Percentiles rank a stretch among this genome's conserved stretches.
These are phyloP conservation scores for Dysphania ambrosioides DNA, from an alignment of 148 eudicot species.

Conservation along the genomic window DNA sequence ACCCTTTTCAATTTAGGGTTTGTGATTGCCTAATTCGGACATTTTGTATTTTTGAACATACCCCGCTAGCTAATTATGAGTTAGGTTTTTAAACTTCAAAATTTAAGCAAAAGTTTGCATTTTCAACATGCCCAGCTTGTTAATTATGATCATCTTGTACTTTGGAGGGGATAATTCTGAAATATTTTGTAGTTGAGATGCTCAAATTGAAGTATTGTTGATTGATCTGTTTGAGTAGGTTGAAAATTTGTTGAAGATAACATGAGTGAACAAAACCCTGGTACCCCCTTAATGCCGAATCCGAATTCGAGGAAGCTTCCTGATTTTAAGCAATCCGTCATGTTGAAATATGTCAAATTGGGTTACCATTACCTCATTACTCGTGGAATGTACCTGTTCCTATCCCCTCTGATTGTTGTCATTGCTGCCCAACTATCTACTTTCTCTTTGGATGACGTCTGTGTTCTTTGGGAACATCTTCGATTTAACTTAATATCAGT, in stretches of 20 bases:
- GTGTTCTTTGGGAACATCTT: conserved; percentile 46
- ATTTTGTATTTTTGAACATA: conserved; percentile 18
- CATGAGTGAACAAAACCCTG: conserved; percentile 38
- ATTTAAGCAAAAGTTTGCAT: conserved; percentile 14
- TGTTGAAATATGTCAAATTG: conserved; percentile 53
- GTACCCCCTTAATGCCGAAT: conserved; percentile 23
- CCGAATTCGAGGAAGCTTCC: conserved; percentile 46
- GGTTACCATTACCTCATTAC: conserved; percentile 57
- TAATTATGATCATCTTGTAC: conserved; percentile 17
- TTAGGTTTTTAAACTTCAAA: conserved; percentile 1
- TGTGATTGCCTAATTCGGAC: conserved; percentile 8
- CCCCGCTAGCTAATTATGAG: conserved; percentile 16
- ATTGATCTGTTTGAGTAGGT: conserved; percentile 5
- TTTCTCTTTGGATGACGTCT: conserved; percentile 35
- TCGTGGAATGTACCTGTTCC: conserved; percentile 46
- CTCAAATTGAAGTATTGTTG: neutral
- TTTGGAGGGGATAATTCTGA: neutral
- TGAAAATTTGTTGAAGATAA: neutral
- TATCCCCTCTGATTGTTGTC: conserved; percentile 38
- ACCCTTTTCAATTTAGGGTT: conserved; percentile 12
- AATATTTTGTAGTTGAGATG: neutral
- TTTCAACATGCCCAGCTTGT: conserved; percentile 18
- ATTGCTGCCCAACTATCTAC: conserved; percentile 46
- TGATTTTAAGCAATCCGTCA: conserved; percentile 47
- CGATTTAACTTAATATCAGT: conserved; percentile 44